A percentile compares a stretch with the other conserved stretches of the same genome.
These are phyloP conservation scores for Avena eriantha DNA, from an alignment of 176 grass and related monocot species.

Conservation along the genomic window DNA sequence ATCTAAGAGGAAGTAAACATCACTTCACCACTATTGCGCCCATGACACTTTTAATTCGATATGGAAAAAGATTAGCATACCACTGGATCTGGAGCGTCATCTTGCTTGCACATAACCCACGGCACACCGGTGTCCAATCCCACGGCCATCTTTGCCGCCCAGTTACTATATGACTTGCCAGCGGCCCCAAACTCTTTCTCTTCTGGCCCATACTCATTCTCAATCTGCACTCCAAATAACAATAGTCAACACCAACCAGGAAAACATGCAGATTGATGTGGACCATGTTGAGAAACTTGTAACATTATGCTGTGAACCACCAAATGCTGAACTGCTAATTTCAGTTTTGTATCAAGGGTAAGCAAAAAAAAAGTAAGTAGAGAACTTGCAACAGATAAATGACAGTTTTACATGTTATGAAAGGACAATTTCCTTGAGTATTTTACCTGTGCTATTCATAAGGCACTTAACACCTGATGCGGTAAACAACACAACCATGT, in stretches of 20 bases:
- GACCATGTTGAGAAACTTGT: not conserved
- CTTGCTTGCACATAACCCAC: constrained; percentile 99
- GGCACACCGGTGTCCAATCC: constrained; percentile 85
- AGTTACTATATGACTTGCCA: constrained; percentile 86
- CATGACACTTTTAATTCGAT: not conserved
- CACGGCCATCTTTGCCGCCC: constrained; percentile 94
- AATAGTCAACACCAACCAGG: not conserved
- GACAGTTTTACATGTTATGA: not conserved
- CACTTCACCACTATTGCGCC: not conserved
- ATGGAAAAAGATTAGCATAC: constrained; percentile 50
- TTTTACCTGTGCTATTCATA: not conserved
- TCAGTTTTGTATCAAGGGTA: not conserved
- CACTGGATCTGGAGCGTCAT: constrained; percentile 99
- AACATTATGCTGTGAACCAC: not conserved
- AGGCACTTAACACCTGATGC: not conserved
- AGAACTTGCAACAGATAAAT: constrained; percentile 18
- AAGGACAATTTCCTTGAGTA: not conserved
- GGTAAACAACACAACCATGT: not conserved
- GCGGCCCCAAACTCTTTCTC: constrained; percentile 79
- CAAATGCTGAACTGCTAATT: not conserved
- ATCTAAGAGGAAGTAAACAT: not conserved
- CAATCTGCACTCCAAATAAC: constrained; percentile 69
- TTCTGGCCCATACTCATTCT: constrained; percentile 97
- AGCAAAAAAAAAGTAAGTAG: too few species aligned
- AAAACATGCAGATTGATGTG: not conserved